Percentiles rank a stretch among this genome's conserved stretches.
These are phyloP conservation scores for Micractinium sp. DNA, from an alignment of 139 green algal species.

Conservation along the genomic window DNA sequence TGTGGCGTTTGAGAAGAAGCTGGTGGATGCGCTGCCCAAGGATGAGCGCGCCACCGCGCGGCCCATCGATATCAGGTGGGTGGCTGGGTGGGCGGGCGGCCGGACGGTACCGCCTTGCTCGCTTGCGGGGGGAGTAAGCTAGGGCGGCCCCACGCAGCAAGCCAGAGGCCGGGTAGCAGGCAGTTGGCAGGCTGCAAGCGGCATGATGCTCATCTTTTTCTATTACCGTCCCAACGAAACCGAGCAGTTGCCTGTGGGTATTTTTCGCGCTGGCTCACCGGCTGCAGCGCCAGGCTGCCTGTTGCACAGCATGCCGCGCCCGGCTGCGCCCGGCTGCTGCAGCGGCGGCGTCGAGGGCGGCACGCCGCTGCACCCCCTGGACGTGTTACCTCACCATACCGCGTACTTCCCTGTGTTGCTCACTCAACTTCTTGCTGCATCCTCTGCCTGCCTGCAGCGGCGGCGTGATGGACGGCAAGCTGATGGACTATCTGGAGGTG, in stretches of 20 bases:
- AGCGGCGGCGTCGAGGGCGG: background rate
- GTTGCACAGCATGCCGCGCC: background rate
- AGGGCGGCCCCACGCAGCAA: too few relatives aligned
- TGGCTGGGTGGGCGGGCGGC: background rate
- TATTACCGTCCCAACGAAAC: too few relatives aligned
- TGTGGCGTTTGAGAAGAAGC: constrained; percentile 76
- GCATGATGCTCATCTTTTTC: too few relatives aligned
- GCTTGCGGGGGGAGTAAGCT: too few relatives aligned
- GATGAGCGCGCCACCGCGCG: constrained; percentile 48
- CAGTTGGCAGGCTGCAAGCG: too few relatives aligned
- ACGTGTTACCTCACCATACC: background rate
- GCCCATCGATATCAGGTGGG: constrained; percentile 52
- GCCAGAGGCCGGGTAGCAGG: too few relatives aligned
- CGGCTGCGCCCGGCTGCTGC: background rate
- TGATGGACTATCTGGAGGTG: constrained; percentile 52
- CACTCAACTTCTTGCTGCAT: background rate
- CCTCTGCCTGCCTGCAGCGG: constrained; percentile 45
- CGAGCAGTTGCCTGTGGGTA: too few relatives aligned
- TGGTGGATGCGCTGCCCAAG: constrained; percentile 56
- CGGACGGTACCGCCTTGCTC: background rate
- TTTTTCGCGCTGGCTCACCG: too few relatives aligned
- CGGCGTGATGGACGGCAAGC: constrained; percentile 46
- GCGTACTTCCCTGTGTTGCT: too few relatives aligned
- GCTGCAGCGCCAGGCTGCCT: background rate
- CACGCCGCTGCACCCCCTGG: too few relatives aligned